Base-by-base conservation (phyloP, 2,329 filamentous ascomycete genomes). In the Zelopaecilomyces penicillatus region DNA sequence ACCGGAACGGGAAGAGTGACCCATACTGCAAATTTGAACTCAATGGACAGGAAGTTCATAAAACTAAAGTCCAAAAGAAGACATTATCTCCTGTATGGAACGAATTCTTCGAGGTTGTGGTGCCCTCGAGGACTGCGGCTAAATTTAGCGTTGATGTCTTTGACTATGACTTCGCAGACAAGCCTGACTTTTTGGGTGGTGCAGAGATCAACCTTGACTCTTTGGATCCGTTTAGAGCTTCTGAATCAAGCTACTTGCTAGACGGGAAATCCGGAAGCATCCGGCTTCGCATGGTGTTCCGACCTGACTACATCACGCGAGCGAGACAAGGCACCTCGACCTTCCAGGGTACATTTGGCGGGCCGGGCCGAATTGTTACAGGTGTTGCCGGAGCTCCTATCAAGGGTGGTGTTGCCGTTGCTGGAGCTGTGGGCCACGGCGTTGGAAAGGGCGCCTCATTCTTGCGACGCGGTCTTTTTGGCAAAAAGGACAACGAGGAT, bases 141-240 rank as follows among this genome's bases (percentile, higher is more conserved):
- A 79, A 93, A 28, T 93, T 98, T 66, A 75, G 75, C 30, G 81
- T 88, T 57, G 85, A 87, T 45, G 82, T 97, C 3, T 95, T 83
- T 62, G 93, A 98, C 61, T 98, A 91, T 79, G 93, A 98, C 63
- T 95, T 97, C 70, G 91, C 87, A 39, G 89, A 95, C 63, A 91
- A 90, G 65, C 88, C 90, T 1, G 93, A 98, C 64, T 86, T 85
- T 61, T 70, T 98, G n/a, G 93, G 93, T 37, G 76, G 74, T 47
- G 75, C 87, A 1, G 68, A 71, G 4, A 87, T 98, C 58, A 82
- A 87, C 54, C 75, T 98, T 11, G 80, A 84, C 41, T 66, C 81
- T 30, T 73, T 98, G 6, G 88, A 95, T 55, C 93, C 93, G 0
- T 96, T 97, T 73, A 78, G 78, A 59, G 78, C 81, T 8, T 80